Evolutionary conservation across 192 early-diverging fungal species (phyloP).

Genomic region (Mortierella alpina): DNA sequence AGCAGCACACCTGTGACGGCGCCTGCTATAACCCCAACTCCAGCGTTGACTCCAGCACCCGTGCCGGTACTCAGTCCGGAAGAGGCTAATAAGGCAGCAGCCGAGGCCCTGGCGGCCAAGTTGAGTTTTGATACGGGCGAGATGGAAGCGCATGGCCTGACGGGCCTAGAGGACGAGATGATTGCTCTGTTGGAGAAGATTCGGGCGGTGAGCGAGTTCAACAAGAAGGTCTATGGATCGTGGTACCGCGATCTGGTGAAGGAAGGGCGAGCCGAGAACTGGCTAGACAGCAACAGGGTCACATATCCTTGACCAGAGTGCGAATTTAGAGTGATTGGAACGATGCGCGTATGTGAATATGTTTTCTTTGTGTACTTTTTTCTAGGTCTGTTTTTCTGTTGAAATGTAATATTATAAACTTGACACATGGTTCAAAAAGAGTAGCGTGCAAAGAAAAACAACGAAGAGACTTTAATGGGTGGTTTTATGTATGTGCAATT

Average conservation of each 20-base stretch:
- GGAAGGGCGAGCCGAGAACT: constrained; percentile 41
- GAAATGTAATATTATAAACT: too few relatives aligned
- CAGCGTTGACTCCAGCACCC: neutral
- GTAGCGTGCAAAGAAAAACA: too few relatives aligned
- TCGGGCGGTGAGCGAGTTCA: constrained; percentile 42
- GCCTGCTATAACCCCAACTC: neutral
- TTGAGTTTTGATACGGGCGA: constrained; percentile 44
- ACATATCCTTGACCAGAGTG: neutral
- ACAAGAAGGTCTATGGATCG: constrained; percentile 51
- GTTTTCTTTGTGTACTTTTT: neutral
- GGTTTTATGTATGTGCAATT: too few relatives aligned
- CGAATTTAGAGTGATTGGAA: neutral
- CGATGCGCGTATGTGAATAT: too few relatives aligned
- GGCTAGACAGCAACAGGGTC: constrained; percentile 17
- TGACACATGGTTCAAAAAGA: too few relatives aligned
- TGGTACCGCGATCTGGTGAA: constrained; percentile 51
- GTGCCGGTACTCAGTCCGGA: constrained; percentile 9
- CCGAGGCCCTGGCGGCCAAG: constrained; percentile 43
- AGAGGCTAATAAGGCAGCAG: constrained; percentile 46
- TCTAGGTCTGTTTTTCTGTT: neutral
- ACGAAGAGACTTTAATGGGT: too few relatives aligned
- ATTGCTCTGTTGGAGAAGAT: constrained; percentile 49
- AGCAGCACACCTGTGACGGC: neutral
- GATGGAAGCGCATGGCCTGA: constrained; percentile 55
- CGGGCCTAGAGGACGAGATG: constrained; percentile 52